Conservation (phyloP, 2,329 filamentous ascomycete genomes). For the Coniochaeta ligniaria region DNA sequence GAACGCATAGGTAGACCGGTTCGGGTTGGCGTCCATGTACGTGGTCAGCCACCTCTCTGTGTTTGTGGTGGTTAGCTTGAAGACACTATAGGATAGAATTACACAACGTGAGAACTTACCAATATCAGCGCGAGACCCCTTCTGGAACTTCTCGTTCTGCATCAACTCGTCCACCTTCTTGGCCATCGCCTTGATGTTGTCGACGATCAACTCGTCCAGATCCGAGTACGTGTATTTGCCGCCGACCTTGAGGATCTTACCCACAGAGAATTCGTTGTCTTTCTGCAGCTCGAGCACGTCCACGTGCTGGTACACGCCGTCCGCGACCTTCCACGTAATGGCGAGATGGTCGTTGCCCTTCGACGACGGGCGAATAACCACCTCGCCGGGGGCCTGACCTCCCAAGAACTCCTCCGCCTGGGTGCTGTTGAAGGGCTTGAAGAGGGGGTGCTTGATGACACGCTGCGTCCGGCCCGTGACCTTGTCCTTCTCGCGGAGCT, state of each 20-base stretch:
- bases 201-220: conserved; percentile 93
- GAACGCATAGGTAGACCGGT: conserved; percentile 88
- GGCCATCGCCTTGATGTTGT: conserved; percentile 96
- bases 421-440: conserved; percentile 84
- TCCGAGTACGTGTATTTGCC: conserved; percentile 90
- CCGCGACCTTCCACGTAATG: conserved; percentile 95
- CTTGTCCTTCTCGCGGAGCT: conserved; percentile 79
- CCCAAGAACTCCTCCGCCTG: conserved; percentile 93
- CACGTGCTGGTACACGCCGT: conserved; percentile 95
- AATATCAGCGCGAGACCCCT: conserved; percentile 69
- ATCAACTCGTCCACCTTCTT: conserved; percentile 96
- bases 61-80: background rate
- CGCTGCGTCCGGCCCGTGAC: conserved; percentile 79
- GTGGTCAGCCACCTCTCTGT: conserved; percentile 91
- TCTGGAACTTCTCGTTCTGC: conserved; percentile 89
- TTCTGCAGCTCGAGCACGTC: conserved; percentile 96
- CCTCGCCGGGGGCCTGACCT: conserved; percentile 77
- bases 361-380: conserved; percentile 90
- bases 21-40: conserved; percentile 93
- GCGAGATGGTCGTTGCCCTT: conserved; percentile 94
- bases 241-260: conserved; percentile 75
- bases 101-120: conserved; percentile 51
- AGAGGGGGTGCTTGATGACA: conserved; percentile 96
- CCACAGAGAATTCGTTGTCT: conserved; percentile 92
- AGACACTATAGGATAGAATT: background rate